Conservation (phyloP, 805 yeast genomes). For the Lipomyces oligophaga region DNA sequence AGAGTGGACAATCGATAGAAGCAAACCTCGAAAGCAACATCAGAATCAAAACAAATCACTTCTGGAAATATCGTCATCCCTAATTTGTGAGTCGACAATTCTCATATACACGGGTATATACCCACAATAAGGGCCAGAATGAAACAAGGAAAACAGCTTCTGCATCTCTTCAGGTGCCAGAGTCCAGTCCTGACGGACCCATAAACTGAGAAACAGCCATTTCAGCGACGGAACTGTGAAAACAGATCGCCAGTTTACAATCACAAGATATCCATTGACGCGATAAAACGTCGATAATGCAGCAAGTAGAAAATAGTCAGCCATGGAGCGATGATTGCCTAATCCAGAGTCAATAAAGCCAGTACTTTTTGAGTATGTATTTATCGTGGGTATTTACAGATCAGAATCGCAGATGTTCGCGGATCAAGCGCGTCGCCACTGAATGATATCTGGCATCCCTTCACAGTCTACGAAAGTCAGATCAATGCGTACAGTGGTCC, state of each 20-base stretch:
- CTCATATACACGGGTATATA: no score
- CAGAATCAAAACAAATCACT: conserved; percentile 45
- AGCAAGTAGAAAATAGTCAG: conserved; percentile 17
- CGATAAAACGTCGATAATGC: conserved; percentile 16
- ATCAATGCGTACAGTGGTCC: background rate
- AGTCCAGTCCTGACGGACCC: conserved; percentile 26
- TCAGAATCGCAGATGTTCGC: conserved; percentile 11
- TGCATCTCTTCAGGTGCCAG: conserved; percentile 10
- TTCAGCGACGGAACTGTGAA: conserved; percentile 13
- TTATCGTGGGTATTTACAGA: conserved; percentile 8
- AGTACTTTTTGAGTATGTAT: background rate
- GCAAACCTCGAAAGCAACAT: conserved; percentile 51
- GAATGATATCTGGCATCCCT: conserved; percentile 19
- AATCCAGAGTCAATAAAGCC: background rate
- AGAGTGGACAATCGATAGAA: background rate
- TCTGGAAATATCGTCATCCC: conserved; percentile 83
- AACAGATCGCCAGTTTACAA: conserved; percentile 15
- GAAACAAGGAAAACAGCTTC: no score
- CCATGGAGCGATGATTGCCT: conserved; percentile 20
- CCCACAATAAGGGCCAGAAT: no score
- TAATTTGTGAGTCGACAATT: conserved; percentile 38
- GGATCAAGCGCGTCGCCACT: conserved; percentile 24
- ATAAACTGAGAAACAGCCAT: conserved; percentile 16
- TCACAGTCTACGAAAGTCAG: conserved; percentile 9
- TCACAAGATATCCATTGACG: conserved; percentile 16